Evolutionary conservation across 805 yeast genomes (phyloP).

Genomic region (Lipomyces kockii): DNA sequence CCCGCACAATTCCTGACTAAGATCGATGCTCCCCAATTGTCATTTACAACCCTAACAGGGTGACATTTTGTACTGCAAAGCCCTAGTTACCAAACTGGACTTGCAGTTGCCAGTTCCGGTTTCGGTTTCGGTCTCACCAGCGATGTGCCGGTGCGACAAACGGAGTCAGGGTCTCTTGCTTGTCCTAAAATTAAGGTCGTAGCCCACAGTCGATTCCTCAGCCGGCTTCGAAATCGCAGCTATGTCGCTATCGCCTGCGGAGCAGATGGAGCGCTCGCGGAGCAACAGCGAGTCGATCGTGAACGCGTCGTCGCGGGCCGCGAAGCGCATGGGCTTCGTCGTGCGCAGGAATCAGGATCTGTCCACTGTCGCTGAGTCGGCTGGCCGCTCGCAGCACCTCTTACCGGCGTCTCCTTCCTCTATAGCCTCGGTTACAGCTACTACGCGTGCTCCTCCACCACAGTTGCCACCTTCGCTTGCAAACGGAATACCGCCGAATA

Average conservation of each 20-base stretch:
- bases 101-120: too few relatives aligned
- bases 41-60: background rate
- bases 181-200: background rate
- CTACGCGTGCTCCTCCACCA: conserved; percentile 11
- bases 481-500: background rate
- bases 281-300: conserved; percentile 38
- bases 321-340: conserved; percentile 40
- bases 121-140: background rate
- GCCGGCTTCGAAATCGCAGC: background rate
- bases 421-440: background rate
- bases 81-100: too few relatives aligned
- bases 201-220: background rate
- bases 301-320: conserved; percentile 27
- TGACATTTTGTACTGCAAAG: too few relatives aligned
- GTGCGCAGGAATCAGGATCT: conserved; percentile 33
- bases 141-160: background rate
- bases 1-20: too few relatives aligned
- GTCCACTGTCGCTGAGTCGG: conserved; percentile 26
- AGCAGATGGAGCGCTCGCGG: conserved; percentile 38
- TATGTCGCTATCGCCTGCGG: conserved; percentile 24
- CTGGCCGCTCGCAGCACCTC: background rate
- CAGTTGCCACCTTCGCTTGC: conserved; percentile 6
- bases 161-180: background rate
- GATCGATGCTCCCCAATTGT: background rate
- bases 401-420: background rate